Base-by-base conservation (phyloP, 306 rosid species). In the Lablab purpureus region DNA sequence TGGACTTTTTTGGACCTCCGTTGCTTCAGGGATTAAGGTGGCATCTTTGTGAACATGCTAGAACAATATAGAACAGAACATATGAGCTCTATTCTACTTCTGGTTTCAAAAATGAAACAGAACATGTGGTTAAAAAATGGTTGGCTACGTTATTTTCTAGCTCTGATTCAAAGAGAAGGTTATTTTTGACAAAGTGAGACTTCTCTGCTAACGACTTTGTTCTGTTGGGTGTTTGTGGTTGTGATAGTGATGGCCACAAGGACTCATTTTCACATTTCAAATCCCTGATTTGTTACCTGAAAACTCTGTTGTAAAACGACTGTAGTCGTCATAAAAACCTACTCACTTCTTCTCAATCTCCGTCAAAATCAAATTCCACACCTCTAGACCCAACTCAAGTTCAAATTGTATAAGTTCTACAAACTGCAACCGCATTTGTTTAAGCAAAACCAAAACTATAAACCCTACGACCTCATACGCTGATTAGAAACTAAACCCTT, bases 291-390 rank as follows among this genome's bases (percentile, higher is more conserved):
- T 34, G 12, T 10, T 0, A 21, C 75, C 46, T 13, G 1, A 19
- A 67, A 70, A 15, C 60, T 49, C n/a, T 47, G 27, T 70, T 70
- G 46, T 28, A 67, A 41, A 67, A 41, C 54, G 13, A 41, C 54
- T 13, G 22, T 67, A 37, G 8, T 9, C 59, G n/a, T 37, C 37
- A 43, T 13, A 28, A 68, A 51, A 73, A 23, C 73, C 62, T 11
- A 30, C 15, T 17, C 37, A 66, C 12, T 15, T 25, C 70, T 28
- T 52, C 70, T 32, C 78, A 54, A 11, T 41, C 79, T 27, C 15
- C 21, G 45, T 43, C 54, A 34, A 15, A 56, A 36, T 46, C 49
- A 68, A 69, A 60, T 76, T 64, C 14, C 62, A 40, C 8, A 69
- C 37, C 76, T 56, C 43, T 21, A 34, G 7, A 27, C 32, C 50